Evolutionary conservation across 148 eudicot species (phyloP).

Genomic region (Cornus controversa): DNA sequence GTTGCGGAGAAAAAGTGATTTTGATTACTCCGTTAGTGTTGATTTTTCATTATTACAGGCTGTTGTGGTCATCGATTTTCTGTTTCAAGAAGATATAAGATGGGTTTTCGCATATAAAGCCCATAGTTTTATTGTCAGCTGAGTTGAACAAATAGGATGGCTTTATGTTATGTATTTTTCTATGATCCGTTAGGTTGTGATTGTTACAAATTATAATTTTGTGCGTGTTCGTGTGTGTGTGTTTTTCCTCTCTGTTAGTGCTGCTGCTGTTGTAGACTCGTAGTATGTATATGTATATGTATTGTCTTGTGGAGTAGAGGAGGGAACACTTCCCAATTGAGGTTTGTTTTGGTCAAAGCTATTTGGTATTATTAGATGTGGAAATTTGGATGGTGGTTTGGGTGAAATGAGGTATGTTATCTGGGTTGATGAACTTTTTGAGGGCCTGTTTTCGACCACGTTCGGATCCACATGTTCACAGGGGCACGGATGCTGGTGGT

Average conservation of each 20-base stretch:
- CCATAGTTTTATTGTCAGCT: conserved; percentile 10
- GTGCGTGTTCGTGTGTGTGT: no score
- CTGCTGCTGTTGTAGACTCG: not conserved
- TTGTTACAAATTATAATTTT: conserved; percentile 4
- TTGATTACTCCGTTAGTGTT: conserved; percentile 18
- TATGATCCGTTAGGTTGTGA: conserved; percentile 20
- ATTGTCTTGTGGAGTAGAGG: conserved; percentile 19
- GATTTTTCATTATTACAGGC: conserved; percentile 15
- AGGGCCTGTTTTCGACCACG: conserved; percentile 86
- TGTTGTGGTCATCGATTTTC: conserved; percentile 17
- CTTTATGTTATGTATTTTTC: not conserved
- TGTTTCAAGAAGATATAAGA: conserved; percentile 21
- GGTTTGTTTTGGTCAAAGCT: conserved; percentile 16
- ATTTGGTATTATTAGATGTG: conserved; percentile 39
- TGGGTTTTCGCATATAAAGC: conserved; percentile 16
- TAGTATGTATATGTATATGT: not conserved
- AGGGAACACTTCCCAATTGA: conserved; percentile 15
- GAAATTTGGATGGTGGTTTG: conserved; percentile 54
- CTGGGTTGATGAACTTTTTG: conserved; percentile 73
- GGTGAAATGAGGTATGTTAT: conserved; percentile 91
- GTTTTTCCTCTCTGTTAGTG: not conserved
- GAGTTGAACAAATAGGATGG: conserved; percentile 2
- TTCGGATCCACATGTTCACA: conserved; percentile 41
- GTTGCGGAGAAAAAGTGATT: conserved; percentile 24
- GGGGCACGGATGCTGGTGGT: conserved; percentile 59